These are phyloP conservation scores for Hypoxylon fragiforme DNA, from an alignment of 495 filamentous ascomycete species.

Conservation along the genomic window DNA sequence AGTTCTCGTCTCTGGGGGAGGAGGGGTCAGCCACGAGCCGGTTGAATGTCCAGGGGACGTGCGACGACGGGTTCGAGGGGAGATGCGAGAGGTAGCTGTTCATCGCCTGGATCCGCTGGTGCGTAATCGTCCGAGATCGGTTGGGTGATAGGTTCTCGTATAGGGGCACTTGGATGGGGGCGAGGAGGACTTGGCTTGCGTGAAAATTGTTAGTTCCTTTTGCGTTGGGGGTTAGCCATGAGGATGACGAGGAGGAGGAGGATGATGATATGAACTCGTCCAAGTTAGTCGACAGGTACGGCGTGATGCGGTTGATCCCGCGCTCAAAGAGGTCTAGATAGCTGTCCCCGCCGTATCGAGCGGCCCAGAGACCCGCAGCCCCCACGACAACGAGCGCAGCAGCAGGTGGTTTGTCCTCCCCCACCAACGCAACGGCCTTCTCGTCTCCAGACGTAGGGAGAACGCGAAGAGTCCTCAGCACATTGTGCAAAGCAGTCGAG, in stretches of 20 bases:
- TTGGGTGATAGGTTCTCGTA: conserved; percentile 53
- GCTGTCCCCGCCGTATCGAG: conserved; percentile 52
- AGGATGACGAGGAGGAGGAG: neutral
- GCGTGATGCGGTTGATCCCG: conserved; percentile 47
- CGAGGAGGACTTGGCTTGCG: conserved; percentile 50
- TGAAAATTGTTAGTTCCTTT: conserved; percentile 1
- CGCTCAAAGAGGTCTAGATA: conserved; percentile 52
- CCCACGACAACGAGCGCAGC: conserved; percentile 51
- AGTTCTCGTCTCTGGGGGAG: conserved; percentile 36
- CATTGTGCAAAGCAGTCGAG: conserved; percentile 46
- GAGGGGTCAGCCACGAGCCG: too few relatives aligned
- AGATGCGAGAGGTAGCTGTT: conserved; percentile 57
- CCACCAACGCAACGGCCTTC: conserved; percentile 9
- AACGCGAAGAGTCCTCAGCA: conserved; percentile 42
- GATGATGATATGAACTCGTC: neutral
- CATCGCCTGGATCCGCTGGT: conserved; percentile 56
- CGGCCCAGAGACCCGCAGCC: conserved; percentile 60
- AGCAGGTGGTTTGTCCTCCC: conserved; percentile 17
- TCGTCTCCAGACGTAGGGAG: conserved; percentile 3
- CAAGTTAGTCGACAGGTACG: conserved; percentile 34
- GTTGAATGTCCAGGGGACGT: conserved; percentile 57
- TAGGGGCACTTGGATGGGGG: conserved; percentile 58
- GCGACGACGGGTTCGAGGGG: conserved; percentile 43
- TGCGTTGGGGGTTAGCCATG: neutral
- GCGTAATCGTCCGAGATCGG: conserved; percentile 52